Evolutionary conservation across 1,139 yeast genomes (phyloP), one percentile per base, ranked within the genome.

Genomic region (Blastobotrys capitulatus): DNA sequence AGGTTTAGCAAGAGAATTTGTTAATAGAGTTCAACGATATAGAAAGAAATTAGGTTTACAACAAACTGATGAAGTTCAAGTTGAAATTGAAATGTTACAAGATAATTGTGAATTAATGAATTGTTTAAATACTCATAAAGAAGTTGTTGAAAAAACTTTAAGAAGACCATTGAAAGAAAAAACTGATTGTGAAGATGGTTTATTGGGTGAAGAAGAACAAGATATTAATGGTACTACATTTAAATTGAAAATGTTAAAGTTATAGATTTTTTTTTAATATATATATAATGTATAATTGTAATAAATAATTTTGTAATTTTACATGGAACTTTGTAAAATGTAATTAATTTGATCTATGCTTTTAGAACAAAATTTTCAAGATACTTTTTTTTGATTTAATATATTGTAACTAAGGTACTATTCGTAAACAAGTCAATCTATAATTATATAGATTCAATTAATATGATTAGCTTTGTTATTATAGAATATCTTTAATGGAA

Each of bases 31-130:
- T 60, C 99, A 94, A 77, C 86, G 96, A 71, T 80, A 90, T 68
- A 86, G 99, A 73, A 94, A 94, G 83, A 89, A 90, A 78, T 90
- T 88, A 56, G 96, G 96, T 38, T 77, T 94, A 64, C 87, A 86
- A 63, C 90, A 95, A 53, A 90, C 97, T 41, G 98, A 94, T 65
- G 98, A 94, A 61, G 94, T 94, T 47, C 73, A 79, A 58, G 96
- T 94, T 56, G 89, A 90, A 71, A 87, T 87, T 70, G 72, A 79
- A 55, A 68, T 90, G 57, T 65, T 75, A 54, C 79, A 80, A 60
- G 96, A 90, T 62, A 68, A 70, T 51, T 80, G 85, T 59, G 79
- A 79, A 46, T 80, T 94, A 52, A 81, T 75, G 49, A 68, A 71
- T n/a, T 80, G 88, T 52, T 74, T 94, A 53, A 66, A 72, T 49